phyloP scores from a whole-genome alignment of 345 rosid genomes.

The Physaria fendleri region DNA sequence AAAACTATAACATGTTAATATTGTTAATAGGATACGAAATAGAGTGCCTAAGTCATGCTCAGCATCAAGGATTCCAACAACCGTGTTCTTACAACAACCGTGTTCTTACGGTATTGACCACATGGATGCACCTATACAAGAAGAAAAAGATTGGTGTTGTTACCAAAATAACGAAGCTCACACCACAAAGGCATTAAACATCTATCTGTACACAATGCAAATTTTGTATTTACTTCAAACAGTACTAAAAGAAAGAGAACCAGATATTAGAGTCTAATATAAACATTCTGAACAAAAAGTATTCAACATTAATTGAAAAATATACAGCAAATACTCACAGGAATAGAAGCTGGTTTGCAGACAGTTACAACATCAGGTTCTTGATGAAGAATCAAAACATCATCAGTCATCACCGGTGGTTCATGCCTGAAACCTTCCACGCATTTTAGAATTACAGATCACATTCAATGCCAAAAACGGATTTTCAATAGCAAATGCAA shows the following conservation, averaged over 20 bases:
- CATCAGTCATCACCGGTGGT: conserved; percentile 67
- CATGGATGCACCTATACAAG: conserved; percentile 75
- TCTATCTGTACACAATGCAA: neutral
- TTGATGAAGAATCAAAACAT: conserved; percentile 50
- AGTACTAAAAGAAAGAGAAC: neutral
- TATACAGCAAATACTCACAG: conserved; percentile 43
- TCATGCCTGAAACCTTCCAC: conserved; percentile 72
- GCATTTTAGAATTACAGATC: conserved; percentile 18
- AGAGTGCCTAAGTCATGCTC: conserved; percentile 71
- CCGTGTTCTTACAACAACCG: conserved; percentile 88
- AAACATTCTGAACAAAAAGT: neutral
- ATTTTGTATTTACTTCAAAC: neutral
- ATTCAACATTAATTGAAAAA: neutral
- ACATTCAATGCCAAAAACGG: neutral
- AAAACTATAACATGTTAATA: neutral
- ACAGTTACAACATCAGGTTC: conserved; percentile 76
- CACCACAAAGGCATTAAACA: neutral
- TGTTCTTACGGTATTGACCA: conserved; percentile 96
- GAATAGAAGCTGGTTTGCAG: conserved; percentile 80
- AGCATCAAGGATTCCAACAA: conserved; percentile 92
- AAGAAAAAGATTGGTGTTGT: neutral
- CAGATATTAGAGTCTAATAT: neutral
- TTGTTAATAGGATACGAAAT: conserved; percentile 62
- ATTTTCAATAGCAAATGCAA: neutral
- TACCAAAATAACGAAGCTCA: neutral